Evolutionary conservation across 257 asterid genomes (phyloP), one percentile per base, ranked within the genome.

Genomic region (Solanum pennellii): DNA sequence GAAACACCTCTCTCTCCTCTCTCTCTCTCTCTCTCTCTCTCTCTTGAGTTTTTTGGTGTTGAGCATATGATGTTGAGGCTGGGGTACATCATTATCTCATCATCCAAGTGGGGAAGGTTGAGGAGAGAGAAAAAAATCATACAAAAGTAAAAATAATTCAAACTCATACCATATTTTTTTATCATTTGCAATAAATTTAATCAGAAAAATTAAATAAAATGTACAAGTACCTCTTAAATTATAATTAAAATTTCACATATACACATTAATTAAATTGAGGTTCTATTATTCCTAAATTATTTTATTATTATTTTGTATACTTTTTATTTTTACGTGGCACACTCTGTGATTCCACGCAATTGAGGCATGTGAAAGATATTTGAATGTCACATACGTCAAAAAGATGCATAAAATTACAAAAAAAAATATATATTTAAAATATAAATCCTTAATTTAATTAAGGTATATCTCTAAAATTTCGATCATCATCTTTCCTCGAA

Each of bases 81-180:
- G 91, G 92, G 89, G 87, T 74, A 90, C 95, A 94, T 93, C 95
- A 94, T 93, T 94, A 89, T 94, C 96, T 90, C 96, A 94, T 94
- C 93, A 93, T 93, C 92, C 89, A 29, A 88, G 90, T 86, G 91
- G 93, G 92, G 83, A 68, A 88, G 87, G 82, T 86, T 91, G 47
- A 39, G 52, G 65, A 7, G 18, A n/a, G 3, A 29, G 21, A 15
- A 14, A n/a, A 82, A 84, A 88, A 83, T 59, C 82, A 86, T 87
- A 84, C 83, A 88, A 82, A 75, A 60, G 69, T 86, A 73, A 87
- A 45, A 88, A 42, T 79, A 79, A 82, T 87, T 87, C 68, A 15
- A 80, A 47, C 75, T 47, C 72, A 72, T 71, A 42, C 86, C 44
- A 65, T 65, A 39, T 84, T 84, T 65, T 83, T 39, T 84, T 35